phyloP scores from a whole-genome alignment of 495 filamentous ascomycete species.

The Immersiella caudata region DNA sequence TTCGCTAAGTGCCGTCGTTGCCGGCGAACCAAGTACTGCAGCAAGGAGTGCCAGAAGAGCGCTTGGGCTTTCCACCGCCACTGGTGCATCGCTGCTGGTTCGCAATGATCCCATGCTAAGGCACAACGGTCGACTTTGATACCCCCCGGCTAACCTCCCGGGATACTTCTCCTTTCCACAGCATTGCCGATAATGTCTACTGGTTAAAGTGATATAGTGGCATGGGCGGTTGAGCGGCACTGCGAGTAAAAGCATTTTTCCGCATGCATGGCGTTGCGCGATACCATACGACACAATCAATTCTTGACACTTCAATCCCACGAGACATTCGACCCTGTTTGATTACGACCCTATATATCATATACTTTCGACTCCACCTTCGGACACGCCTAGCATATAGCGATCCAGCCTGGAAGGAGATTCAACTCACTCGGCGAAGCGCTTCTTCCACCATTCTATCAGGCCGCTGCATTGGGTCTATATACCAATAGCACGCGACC shows the following conservation, averaged over 20 bases:
- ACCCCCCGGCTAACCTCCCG: conserved; percentile 38
- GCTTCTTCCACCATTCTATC: no score
- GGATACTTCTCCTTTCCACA: conserved; percentile 34
- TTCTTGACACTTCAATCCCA: conserved; percentile 2
- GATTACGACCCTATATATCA: conserved; percentile 10
- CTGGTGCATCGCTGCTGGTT: conserved; percentile 83
- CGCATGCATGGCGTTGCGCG: conserved; percentile 39
- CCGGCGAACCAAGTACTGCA: conserved; percentile 98
- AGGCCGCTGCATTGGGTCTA: not conserved
- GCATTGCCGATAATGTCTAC: conserved; percentile 43
- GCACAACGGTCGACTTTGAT: conserved; percentile 38
- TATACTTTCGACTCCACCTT: not conserved
- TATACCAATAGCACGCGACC: no score
- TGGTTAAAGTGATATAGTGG: conserved; percentile 21
- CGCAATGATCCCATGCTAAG: conserved; percentile 40
- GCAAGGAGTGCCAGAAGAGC: conserved; percentile 98
- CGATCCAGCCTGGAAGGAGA: not conserved
- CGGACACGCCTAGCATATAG: not conserved
- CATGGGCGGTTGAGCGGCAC: conserved; percentile 27
- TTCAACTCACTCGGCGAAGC: no score
- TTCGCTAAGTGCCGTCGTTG: conserved; percentile 98
- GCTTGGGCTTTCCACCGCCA: conserved; percentile 97
- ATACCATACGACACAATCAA: conserved; percentile 29
- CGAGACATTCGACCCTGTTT: not conserved
- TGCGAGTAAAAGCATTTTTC: conserved; percentile 30